Conservation (phyloP, 2,329 filamentous ascomycete species). For the Aspergillus glaucus region DNA sequence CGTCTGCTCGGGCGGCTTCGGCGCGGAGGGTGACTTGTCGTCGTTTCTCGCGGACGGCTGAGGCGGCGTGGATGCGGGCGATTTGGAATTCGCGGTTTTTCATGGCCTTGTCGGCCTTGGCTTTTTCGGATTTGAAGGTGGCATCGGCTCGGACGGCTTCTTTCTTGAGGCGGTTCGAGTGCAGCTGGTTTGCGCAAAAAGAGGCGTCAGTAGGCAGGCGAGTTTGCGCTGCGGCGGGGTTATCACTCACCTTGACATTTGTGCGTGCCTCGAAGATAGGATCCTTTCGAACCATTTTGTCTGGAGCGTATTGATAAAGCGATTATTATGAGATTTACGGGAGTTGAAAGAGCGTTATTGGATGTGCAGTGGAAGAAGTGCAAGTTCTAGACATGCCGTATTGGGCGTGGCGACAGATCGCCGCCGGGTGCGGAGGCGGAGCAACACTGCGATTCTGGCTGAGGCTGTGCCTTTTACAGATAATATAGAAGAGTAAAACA, state of each 20-base stretch:
- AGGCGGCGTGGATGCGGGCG: slow-evolving; percentile 43
- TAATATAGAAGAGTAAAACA: background rate
- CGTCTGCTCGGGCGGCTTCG: slow-evolving; percentile 42
- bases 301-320: background rate
- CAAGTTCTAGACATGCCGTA: background rate
- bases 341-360: background rate
- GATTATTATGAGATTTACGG: background rate
- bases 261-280: slow-evolving; percentile 38
- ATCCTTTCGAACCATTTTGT: slow-evolving; percentile 35
- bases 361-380: slow-evolving; percentile 2
- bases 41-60: slow-evolving; percentile 42
- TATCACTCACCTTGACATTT: slow-evolving; percentile 34
- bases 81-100: slow-evolving; percentile 45
- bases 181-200: slow-evolving; percentile 17
- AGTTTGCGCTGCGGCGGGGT: background rate
- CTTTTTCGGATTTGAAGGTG: slow-evolving; percentile 42
- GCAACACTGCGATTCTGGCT: background rate
- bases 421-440: background rate
- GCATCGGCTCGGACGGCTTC: slow-evolving; percentile 42
- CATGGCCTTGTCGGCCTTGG: slow-evolving; percentile 44
- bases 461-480: background rate
- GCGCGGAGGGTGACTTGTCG: slow-evolving; percentile 41
- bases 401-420: background rate
- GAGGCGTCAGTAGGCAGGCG: background rate
- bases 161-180: slow-evolving; percentile 44